Evolutionary conservation across 2,329 filamentous ascomycete species (phyloP).

Genomic region (Didymella lethalis): DNA sequence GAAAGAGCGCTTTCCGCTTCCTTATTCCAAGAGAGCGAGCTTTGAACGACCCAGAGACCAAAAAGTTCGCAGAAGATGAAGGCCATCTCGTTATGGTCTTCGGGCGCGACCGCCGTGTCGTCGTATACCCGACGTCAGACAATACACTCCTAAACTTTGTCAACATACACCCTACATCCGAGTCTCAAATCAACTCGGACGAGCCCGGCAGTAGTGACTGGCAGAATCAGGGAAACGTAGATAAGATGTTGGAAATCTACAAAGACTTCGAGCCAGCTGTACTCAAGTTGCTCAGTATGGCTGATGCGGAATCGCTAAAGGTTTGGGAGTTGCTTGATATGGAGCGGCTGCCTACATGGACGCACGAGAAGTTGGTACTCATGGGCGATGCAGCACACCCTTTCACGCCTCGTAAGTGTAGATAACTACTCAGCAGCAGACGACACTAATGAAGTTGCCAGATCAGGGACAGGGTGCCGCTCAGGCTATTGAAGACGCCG

Average conservation of each 20-base stretch:
- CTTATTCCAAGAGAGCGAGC: conserved; percentile 58
- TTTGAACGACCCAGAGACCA: conserved; percentile 51
- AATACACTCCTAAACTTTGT: conserved; percentile 59
- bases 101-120: conserved; percentile 54
- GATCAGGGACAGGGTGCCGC: conserved; percentile 69
- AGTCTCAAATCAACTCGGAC: conserved; percentile 32
- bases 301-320: conserved; percentile 48
- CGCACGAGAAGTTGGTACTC: conserved; percentile 62
- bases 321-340: conserved; percentile 61
- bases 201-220: conserved; percentile 37
- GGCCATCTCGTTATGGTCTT: conserved; percentile 57
- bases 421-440: background rate
- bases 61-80: conserved; percentile 47
- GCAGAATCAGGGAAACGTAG: conserved; percentile 49
- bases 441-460: conserved; percentile 18
- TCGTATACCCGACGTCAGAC: conserved; percentile 58
- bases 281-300: conserved; percentile 50
- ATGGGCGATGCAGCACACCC: conserved; percentile 75
- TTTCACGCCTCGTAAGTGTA: conserved; percentile 64
- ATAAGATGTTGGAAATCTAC: conserved; percentile 53
- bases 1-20: conserved; percentile 67
- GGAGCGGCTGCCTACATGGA: conserved; percentile 65
- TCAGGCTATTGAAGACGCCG: conserved; percentile 72
- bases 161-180: conserved; percentile 52
- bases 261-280: conserved; percentile 49